Percentiles rank a stretch among this genome's conserved stretches.
phyloP scores from a whole-genome alignment of 129 eudicot genomes.

The Arctium lappa region DNA sequence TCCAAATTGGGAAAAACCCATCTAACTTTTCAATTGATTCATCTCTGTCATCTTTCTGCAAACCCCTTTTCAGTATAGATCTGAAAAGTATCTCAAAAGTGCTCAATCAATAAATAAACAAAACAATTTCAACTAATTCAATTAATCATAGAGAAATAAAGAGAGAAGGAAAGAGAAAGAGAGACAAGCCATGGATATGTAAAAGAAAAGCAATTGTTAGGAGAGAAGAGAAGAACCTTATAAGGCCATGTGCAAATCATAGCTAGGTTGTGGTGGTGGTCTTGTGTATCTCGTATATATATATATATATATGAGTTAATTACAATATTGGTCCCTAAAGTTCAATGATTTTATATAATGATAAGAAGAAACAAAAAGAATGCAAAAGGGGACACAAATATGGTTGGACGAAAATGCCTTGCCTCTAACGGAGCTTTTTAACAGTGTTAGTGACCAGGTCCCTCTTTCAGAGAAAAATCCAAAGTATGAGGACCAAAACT shows the following conservation, averaged over 20 bases:
- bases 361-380: too few relatives aligned
- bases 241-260: conserved; percentile 59
- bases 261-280: too few relatives aligned
- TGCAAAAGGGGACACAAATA: too few relatives aligned
- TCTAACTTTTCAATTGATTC: conserved; percentile 4
- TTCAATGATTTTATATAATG: too few relatives aligned
- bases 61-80: conserved; percentile 39
- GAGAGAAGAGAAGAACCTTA: conserved; percentile 32
- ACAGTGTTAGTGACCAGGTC: too few relatives aligned
- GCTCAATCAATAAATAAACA: conserved; percentile 49
- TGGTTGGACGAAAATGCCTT: too few relatives aligned
- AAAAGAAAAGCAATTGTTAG: conserved; percentile 23
- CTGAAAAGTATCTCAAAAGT: conserved; percentile 51
- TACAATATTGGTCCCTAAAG: too few relatives aligned
- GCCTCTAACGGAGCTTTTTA: too few relatives aligned
- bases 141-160: conserved; percentile 29
- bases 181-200: conserved; percentile 57
- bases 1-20: conserved; percentile 6
- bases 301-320: too few relatives aligned
- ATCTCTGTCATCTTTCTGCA: background rate
- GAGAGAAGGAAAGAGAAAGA: background rate
- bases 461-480: too few relatives aligned
- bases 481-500: too few relatives aligned
- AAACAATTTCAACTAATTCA: conserved; percentile 21
- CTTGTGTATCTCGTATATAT: too few relatives aligned